Evolutionary conservation across 2,329 filamentous ascomycete species (phyloP).

Genomic region (Diplodia scrobiculata): DNA sequence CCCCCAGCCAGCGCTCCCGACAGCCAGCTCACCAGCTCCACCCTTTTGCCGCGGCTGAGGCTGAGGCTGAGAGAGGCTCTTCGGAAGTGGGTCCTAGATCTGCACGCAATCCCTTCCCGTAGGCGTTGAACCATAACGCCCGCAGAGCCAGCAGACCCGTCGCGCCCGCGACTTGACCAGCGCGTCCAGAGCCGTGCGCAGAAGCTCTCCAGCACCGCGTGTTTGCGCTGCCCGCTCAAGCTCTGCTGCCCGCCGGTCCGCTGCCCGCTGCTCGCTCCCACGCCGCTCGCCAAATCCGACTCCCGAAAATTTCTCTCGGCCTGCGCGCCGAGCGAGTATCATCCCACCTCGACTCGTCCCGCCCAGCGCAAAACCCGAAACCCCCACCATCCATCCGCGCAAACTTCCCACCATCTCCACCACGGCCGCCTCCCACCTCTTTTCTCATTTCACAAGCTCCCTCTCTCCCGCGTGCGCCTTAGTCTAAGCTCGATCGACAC

Average conservation of each 20-base stretch:
- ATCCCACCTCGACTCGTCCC: conserved; percentile 29
- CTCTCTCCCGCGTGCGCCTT: neutral
- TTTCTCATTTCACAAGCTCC: conserved; percentile 6
- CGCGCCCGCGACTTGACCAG: conserved; percentile 13
- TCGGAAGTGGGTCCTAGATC: conserved; percentile 29
- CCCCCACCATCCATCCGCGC: conserved; percentile 26
- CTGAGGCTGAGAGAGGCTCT: conserved; percentile 29
- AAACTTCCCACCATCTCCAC: conserved; percentile 26
- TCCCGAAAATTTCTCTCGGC: conserved; percentile 29
- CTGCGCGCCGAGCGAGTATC: conserved; percentile 28
- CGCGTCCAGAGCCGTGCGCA: neutral
- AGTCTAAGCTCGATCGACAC: conserved; percentile 25
- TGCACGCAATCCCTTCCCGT: conserved; percentile 29
- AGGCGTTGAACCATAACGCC: conserved; percentile 27
- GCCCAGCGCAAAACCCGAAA: conserved; percentile 26
- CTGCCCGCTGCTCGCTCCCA: conserved; percentile 9
- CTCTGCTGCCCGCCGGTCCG: neutral
- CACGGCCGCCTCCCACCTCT: conserved; percentile 1
- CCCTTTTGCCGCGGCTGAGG: conserved; percentile 27
- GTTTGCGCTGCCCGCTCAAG: conserved; percentile 5
- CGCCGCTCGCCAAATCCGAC: conserved; percentile 27
- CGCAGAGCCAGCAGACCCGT: conserved; percentile 13
- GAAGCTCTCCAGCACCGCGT: conserved; percentile 2
- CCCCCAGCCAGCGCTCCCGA: neutral
- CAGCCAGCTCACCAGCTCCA: conserved; percentile 22